Conservation (phyloP, 148 eudicot species). For the Nepenthes gracilis region DNA sequence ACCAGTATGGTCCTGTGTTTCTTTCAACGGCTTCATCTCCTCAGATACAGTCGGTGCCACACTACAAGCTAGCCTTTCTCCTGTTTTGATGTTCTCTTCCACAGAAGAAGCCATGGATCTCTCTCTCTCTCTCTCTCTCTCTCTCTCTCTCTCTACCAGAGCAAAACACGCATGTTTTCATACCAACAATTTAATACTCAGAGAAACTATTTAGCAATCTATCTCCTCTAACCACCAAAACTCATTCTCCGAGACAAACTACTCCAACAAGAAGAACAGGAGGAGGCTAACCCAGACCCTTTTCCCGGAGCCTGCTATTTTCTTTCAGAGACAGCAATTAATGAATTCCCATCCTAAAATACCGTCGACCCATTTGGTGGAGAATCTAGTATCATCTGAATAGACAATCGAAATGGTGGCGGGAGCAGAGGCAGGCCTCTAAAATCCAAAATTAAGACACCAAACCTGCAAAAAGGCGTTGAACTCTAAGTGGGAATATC, state of each 20-base stretch:
- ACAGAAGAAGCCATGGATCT: slow-evolving; percentile 36
- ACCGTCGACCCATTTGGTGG: no score
- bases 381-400: no score
- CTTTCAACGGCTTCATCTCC: slow-evolving; percentile 61
- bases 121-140: background rate
- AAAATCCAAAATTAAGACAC: slow-evolving; percentile 61
- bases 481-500: slow-evolving; percentile 59
- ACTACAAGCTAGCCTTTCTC: slow-evolving; percentile 16
- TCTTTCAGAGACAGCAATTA: no score
- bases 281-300: no score
- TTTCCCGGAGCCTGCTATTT: no score
- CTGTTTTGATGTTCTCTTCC: slow-evolving; percentile 32
- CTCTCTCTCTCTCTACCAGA: background rate
- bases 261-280: no score
- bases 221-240: no score
- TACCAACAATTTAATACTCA: no score
- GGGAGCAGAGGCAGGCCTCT: slow-evolving; percentile 14
- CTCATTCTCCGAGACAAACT: no score
- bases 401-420: background rate
- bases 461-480: slow-evolving; percentile 61
- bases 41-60: slow-evolving; percentile 50
- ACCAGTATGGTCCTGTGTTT: slow-evolving; percentile 82
- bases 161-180: background rate
- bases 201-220: no score
- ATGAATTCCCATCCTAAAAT: no score